Evolutionary conservation across 148 eudicot species (phyloP).

Genomic region (Dianthus caryophyllus): DNA sequence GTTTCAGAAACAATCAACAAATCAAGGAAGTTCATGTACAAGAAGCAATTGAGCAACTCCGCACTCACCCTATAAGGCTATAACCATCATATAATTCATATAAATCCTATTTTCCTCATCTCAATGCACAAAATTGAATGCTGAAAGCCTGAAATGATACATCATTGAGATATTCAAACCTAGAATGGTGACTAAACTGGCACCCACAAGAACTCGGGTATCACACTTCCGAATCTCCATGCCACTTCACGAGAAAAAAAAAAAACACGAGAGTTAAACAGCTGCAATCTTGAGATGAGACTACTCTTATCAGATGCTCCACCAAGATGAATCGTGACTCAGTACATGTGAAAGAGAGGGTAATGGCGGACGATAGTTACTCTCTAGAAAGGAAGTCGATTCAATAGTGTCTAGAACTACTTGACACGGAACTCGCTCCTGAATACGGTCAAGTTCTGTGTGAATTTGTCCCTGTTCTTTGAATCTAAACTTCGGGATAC

Average conservation of each 20-base stretch:
- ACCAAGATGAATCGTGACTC: slow-evolving; percentile 5
- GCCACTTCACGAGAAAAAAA: slow-evolving; percentile 11
- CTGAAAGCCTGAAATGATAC: slow-evolving; percentile 4
- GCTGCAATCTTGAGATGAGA: slow-evolving; percentile 16
- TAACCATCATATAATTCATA: too few relatives aligned
- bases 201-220: slow-evolving; percentile 18
- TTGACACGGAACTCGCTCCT: slow-evolving; percentile 69
- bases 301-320: slow-evolving; percentile 7
- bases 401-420: slow-evolving; percentile 20
- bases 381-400: background rate
- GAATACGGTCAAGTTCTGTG: slow-evolving; percentile 65
- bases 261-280: background rate
- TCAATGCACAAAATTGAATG: slow-evolving; percentile 21
- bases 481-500: slow-evolving; percentile 67
- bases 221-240: slow-evolving; percentile 11
- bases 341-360: slow-evolving; percentile 9
- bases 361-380: background rate
- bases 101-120: background rate
- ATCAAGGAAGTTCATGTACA: slow-evolving; percentile 27
- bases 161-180: slow-evolving; percentile 15
- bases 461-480: slow-evolving; percentile 79
- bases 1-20: slow-evolving; percentile 24
- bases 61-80: background rate
- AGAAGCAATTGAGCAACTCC: slow-evolving; percentile 9
- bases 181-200: too few relatives aligned